A percentile compares a stretch with the other conserved stretches of the same genome.
phyloP scores from a whole-genome alignment of 164 flowering plant genomes.

The Magnolia changhungtana region DNA sequence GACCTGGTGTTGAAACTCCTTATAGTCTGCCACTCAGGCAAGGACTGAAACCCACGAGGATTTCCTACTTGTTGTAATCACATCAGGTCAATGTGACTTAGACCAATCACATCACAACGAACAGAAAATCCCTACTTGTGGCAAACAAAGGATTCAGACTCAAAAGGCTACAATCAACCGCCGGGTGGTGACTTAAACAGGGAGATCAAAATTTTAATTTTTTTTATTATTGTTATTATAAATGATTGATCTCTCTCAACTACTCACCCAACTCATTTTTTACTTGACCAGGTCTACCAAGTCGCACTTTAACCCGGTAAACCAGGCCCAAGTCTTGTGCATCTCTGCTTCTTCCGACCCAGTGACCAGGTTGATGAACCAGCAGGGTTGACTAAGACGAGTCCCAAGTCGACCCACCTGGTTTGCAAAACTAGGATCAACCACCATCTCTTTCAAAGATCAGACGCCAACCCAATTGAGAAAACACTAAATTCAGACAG shows the following conservation, averaged over 20 bases:
- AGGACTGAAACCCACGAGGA: too few relatives aligned
- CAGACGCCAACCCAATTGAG: background rate
- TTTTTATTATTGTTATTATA: background rate
- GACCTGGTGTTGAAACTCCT: too few relatives aligned
- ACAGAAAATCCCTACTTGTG: too few relatives aligned
- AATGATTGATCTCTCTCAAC: background rate
- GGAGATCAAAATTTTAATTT: background rate
- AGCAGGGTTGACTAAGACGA: background rate
- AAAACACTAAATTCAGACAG: background rate
- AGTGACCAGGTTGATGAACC: too few relatives aligned
- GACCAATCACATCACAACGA: too few relatives aligned
- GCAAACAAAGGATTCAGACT: too few relatives aligned
- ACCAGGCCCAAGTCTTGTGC: too few relatives aligned
- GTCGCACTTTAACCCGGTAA: background rate
- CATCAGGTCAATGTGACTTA: too few relatives aligned
- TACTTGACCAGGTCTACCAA: background rate
- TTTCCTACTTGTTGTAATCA: too few relatives aligned
- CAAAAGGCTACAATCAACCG: too few relatives aligned
- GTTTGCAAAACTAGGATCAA: background rate
- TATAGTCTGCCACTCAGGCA: too few relatives aligned
- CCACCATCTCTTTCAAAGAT: background rate
- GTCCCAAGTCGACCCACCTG: background rate
- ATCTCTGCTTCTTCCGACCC: too few relatives aligned
- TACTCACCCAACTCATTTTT: background rate
- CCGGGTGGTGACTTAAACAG: background rate